Evolutionary conservation across 441 rosid species (phyloP).

Genomic region (Eruca vesicaria): DNA sequence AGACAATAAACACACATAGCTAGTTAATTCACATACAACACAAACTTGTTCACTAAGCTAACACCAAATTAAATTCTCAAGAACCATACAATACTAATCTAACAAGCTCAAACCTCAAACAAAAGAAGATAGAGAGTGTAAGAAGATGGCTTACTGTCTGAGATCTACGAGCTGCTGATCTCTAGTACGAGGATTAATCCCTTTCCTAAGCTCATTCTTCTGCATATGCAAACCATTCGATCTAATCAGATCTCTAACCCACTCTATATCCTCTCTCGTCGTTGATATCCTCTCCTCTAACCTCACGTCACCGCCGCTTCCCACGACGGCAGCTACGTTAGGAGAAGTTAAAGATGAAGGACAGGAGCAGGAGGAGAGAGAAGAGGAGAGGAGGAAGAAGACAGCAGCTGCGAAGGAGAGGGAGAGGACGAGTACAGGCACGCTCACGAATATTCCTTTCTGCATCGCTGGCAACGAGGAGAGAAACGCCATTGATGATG

Average conservation of each 20-base stretch:
- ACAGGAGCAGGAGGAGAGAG: conserved; percentile 67
- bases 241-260: conserved; percentile 87
- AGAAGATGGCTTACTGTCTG: conserved; percentile 43
- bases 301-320: conserved; percentile 9
- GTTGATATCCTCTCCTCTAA: conserved; percentile 49
- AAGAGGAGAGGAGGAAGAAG: conserved; percentile 72
- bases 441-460: conserved; percentile 61
- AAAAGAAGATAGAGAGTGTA: not conserved
- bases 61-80: conserved; percentile 3
- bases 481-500: conserved; percentile 34
- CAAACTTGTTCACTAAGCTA: conserved; percentile 2
- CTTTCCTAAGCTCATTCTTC: conserved; percentile 85
- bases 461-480: conserved; percentile 42
- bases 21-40: not conserved
- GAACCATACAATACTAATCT: not conserved
- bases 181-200: conserved; percentile 90
- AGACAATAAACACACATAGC: not conserved
- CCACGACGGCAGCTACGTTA: not conserved
- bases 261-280: conserved; percentile 60
- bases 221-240: conserved; percentile 86
- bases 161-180: conserved; percentile 93
- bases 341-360: conserved; percentile 36
- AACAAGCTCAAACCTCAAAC: not conserved
- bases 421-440: conserved; percentile 66
- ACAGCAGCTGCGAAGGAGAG: conserved; percentile 59